Evolutionary conservation across 352 stramenopile species (phyloP).

Genomic region (Globisporangium emineosum): DNA sequence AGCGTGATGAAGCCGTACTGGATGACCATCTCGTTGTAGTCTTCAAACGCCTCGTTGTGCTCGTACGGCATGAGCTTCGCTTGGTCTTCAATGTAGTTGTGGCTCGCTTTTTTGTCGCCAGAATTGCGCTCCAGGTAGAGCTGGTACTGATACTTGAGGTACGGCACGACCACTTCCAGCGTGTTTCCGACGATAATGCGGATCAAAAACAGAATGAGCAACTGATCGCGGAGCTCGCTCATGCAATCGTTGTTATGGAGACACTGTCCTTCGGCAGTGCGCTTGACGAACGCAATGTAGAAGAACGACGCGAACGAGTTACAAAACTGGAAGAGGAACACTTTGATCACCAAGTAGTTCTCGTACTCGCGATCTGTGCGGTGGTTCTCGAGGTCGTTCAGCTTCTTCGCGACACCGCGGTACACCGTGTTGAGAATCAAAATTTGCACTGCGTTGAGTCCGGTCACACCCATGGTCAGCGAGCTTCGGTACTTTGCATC

Average conservation of each 20-base stretch:
- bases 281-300: conserved; percentile 90
- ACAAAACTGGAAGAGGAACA: conserved; percentile 98
- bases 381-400: conserved; percentile 95
- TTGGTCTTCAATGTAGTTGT: conserved; percentile 86
- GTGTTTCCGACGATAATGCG: conserved; percentile 92
- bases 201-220: conserved; percentile 91
- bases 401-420: conserved; percentile 82
- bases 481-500: conserved; percentile 35
- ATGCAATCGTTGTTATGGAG: conserved; percentile 74
- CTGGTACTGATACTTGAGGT: conserved; percentile 74
- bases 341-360: conserved; percentile 96
- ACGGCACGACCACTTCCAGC: conserved; percentile 85
- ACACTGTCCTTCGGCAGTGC: conserved; percentile 62
- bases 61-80: conserved; percentile 82
- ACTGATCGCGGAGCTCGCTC: conserved; percentile 86
- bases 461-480: conserved; percentile 48
- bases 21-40: conserved; percentile 92
- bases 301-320: conserved; percentile 98
- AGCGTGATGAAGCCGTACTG: conserved; percentile 96
- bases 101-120: conserved; percentile 29
- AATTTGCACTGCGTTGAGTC: conserved; percentile 88
- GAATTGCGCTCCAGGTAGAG: conserved; percentile 46
- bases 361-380: conserved; percentile 87
- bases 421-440: conserved; percentile 93
- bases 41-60: conserved; percentile 77